Base-by-base conservation (phyloP, 257 asterid species). In the Solanum bulbocastanum region DNA sequence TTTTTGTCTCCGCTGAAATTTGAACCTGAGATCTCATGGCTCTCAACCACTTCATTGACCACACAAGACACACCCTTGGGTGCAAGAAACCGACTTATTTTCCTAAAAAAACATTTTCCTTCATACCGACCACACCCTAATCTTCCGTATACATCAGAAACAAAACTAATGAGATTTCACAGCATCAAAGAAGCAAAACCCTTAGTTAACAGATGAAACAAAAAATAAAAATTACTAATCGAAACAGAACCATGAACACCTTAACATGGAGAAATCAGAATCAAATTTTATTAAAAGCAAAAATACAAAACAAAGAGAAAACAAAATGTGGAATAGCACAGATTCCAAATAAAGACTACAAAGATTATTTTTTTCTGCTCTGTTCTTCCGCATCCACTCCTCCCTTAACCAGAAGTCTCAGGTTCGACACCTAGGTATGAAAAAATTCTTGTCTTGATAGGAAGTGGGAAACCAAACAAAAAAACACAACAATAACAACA, bases 111-210 rank as follows among this genome's bases (percentile, higher is more conserved):
- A 65, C 8, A 65, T 65, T 65, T 65, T 65, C 72, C 72, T 65
- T 65, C 33, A 0, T 65, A 65, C 4, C 33, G 6, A 65, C 10
- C 72, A 65, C 72, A 65, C 37, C 74, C 22, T 73, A 35, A 35
- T 18, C 78, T n/a, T 69, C 71, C 30, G 23, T 30, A 13, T 69
- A 69, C 75, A 27, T 32, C 76, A 16, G 79, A 72, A 72, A 72
- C 25, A 72, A 72, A 72, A 72, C 79, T 72, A 72, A 11, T 35
- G 79, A 33, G 15, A 72, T 72, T 18, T 72, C 44, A 72, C 79
- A 2, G 14, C 79, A 72, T 72, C 44, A 72, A 35, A 2, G 60
- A 83, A 23, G 85, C 89, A 83, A 91, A 87, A 74, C 87, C 79
- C 42, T 18, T 8, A 35, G 35, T 18, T 9, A 72, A 72, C 79